Evolutionary conservation across 208 protist genomes (phyloP), one percentile per base, ranked within the genome.

Genomic region (Wallacemonas rigidus): DNA sequence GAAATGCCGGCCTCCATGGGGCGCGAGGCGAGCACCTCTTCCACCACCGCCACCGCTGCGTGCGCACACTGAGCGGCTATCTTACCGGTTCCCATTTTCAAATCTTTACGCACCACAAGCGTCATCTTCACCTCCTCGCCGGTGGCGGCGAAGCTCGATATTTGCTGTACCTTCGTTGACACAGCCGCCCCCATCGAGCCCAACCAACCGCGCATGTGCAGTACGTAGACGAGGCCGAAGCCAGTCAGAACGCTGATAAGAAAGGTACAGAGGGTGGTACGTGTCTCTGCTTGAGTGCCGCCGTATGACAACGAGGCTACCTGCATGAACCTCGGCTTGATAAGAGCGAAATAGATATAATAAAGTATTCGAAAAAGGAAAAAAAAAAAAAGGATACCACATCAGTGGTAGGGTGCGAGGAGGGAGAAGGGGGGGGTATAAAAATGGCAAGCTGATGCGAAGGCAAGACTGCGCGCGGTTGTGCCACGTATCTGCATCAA

Each of bases 61-160:
- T 99, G 98, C 14, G 95, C 91, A 75, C 92, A 98, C 86, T 99
- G 98, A 26, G 98, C 97, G 14, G 93, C 95, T 9, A 98, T 92
- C 72, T 99, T 99, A 14, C 98, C 98, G 17, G 81, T 94, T 0
- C 90, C 87, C 98, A 99, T 99, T 48, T 95, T 93, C 41, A 99
- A 72, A 68, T 98, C 97, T 41, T 90, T 96, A 9, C 96, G 85
- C 8, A 99, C 94, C 2, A 98, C 87, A 1, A 99, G 75, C 26
- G 95, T 92, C 91, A 98, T 95, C 76, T 98, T 98, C 15, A 92
- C 56, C 45, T 88, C 75, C 73, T 95, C 90, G 1, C 76, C 74
- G 1, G 68, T 65, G 3, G 75, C 56, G 38, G 78, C 51, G 41
- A 77, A 68, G 36, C 53, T 54, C 15, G 44, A 57, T 11, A 47